Base-by-base conservation (phyloP, 805 yeast species). In the Candida sphagnicola region DNA sequence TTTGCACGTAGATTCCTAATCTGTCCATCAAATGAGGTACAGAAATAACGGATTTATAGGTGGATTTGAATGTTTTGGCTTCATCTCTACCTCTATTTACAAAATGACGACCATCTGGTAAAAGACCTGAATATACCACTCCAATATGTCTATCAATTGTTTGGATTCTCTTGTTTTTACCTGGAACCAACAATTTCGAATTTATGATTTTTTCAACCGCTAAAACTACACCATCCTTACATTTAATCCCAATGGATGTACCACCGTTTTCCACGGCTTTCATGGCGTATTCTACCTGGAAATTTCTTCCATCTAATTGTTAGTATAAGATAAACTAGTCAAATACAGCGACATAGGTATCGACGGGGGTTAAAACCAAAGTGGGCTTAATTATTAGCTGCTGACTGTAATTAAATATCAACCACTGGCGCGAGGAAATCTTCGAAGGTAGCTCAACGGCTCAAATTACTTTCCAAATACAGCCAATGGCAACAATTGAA, bases 241-340 rank as follows among this genome's bases (percentile, higher is more conserved):
- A 88, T 59, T 86, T 85, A 59, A 93, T 82, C 29, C 97, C 99
- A 51, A 93, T 74, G 15, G 97, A 82, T 0, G 99, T 93, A 8
- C 96, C 95, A 35, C 96, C 96, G 55, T 89, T 90, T 63, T 93
- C 99, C 2, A 91, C 98, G 2, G 99, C 99, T 59, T 93, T 93
- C 54, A 85, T 75, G 23, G 99, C 99, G 56, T 93, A 93, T 63
- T 93, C 99, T 14, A 93, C 99, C 65, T 93, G 99, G 70, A 93
- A 93, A 62, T 86, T 87, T 69, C 95, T 77, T 29, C 95, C 95
- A 60, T 88, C 96, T 63, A 74, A n/a, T 72, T 64, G 64, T 74
- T 67, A 56, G 76, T 74, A 57, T n/a, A n/a, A n/a, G n/a, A n/a
- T n/a, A n/a, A n/a, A n/a, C n/a, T n/a, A n/a, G n/a, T n/a, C n/a